Base-by-base conservation (phyloP, 2,329 filamentous ascomycete genomes). In the Fusarium duplospermum region DNA sequence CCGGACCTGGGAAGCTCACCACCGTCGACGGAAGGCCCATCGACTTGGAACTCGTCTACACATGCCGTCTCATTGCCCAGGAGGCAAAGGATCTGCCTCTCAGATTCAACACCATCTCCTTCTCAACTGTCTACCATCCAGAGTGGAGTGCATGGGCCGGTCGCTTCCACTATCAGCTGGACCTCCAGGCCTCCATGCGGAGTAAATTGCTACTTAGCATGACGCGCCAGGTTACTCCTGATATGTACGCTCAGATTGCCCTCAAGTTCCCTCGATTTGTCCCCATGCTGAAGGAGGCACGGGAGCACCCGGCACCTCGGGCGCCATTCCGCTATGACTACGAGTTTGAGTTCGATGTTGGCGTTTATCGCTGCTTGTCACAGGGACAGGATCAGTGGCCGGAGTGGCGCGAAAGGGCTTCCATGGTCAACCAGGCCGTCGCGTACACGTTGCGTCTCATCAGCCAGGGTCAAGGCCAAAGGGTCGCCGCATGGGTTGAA, bases 11-110 rank as follows among this genome's bases (percentile, higher is more conserved):
- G 7, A 62, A 66, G 14, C 66, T 71, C 10, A 20, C 27, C 4
- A 18, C 33, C 3, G 52, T 22, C 1, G 54, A 62, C 16, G 36
- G 36, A 20, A 5, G 52, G n/a, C 31, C 33, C 5, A 42, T 69
- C 14, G 52, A 69, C 22, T 36, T 68, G 18, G n/a, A 16, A 22
- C 66, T 71, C n/a, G 45, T 59, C 10, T 65, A 35, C 27, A 66
- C 66, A 22, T 69, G 69, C 24, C 22, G 61, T 4, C 22, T 31
- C 0, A 56, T 71, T 1, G 66, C 57, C 20, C 0, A 35, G 0
- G 62, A 69, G 16, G 20, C 59, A 1, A 36, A 54, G 3, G 35
- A 42, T 22, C n/a, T 71, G 4, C 56, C 69, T 10, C 52, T 71
- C 0, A 14, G 31, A 2, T 5, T 47, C 40, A 71, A 71, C n/a